Evolutionary conservation across 2,329 filamentous ascomycete genomes (phyloP).

Genomic region (Aureobasidium namibiae): DNA sequence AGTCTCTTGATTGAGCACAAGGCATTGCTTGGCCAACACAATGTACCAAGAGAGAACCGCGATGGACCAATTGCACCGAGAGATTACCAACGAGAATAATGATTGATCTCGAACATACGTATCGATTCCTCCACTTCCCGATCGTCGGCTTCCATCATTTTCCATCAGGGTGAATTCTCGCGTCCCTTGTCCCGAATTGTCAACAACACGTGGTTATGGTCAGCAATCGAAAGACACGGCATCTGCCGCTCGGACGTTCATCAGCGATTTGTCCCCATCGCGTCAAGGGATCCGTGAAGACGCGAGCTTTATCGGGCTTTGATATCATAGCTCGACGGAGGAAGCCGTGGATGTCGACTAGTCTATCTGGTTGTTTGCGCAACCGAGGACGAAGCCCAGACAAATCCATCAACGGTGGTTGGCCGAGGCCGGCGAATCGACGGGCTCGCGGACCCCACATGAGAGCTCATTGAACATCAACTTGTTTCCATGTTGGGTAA

Average conservation of each 20-base stretch:
- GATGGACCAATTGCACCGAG: too few species aligned
- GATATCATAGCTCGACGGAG: not conserved
- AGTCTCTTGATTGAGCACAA: too few species aligned
- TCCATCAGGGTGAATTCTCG: not conserved
- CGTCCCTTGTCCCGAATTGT: not conserved
- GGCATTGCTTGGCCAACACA: too few species aligned
- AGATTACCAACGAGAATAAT: too few species aligned
- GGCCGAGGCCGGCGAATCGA: not conserved
- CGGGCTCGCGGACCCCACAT: not conserved
- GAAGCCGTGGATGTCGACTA: not conserved
- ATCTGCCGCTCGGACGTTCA: not conserved
- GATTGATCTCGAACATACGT: too few species aligned
- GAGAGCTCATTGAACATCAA: not conserved
- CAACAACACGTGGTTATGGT: not conserved
- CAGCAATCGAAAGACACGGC: not conserved
- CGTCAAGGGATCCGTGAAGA: not conserved
- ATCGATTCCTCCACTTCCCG: not conserved
- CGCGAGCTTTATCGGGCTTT: not conserved
- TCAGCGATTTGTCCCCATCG: not conserved
- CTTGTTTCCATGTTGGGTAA: not conserved
- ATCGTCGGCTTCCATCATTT: not conserved
- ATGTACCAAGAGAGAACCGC: too few species aligned
- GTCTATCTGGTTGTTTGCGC: not conserved
- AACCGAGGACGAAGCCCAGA: not conserved
- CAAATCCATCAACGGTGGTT: conserved; percentile 7